Evolutionary conservation across 2,329 filamentous ascomycete genomes (phyloP).

Genomic region (Periconia sp.): DNA sequence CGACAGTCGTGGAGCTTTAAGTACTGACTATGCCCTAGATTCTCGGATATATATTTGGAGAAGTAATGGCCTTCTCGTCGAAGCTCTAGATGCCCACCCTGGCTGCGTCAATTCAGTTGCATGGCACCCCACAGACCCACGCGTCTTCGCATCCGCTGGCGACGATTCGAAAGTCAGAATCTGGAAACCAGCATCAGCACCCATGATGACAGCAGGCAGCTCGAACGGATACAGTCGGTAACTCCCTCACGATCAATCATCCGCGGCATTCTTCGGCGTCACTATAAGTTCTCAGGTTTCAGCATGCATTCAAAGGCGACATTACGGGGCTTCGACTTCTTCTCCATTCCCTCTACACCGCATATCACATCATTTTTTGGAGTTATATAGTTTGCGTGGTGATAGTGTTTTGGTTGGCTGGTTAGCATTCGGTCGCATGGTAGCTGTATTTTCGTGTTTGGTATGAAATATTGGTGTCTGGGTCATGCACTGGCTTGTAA

Average conservation of each 20-base stretch:
- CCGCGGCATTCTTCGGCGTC: neutral
- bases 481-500: too few relatives aligned
- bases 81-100: slow-evolving; percentile 75
- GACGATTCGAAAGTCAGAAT: slow-evolving; percentile 87
- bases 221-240: slow-evolving; percentile 3
- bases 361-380: neutral
- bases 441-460: neutral
- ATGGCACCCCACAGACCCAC: slow-evolving; percentile 85
- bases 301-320: neutral
- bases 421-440: neutral
- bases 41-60: slow-evolving; percentile 87
- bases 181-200: slow-evolving; percentile 54
- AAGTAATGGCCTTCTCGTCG: slow-evolving; percentile 77
- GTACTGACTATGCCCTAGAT: slow-evolving; percentile 52
- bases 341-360: neutral
- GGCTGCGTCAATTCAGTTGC: slow-evolving; percentile 84
- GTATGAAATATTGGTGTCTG: neutral
- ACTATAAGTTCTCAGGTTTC: neutral
- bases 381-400: neutral
- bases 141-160: slow-evolving; percentile 87
- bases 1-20: too few relatives aligned
- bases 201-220: slow-evolving; percentile 9
- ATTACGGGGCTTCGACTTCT: too few relatives aligned
- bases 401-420: neutral
- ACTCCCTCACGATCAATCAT: neutral